Percentiles rank a stretch among this genome's conserved stretches.
These are phyloP conservation scores for Phytophthora brassicae DNA, from an alignment of 352 stramenopile species.

Conservation along the genomic window DNA sequence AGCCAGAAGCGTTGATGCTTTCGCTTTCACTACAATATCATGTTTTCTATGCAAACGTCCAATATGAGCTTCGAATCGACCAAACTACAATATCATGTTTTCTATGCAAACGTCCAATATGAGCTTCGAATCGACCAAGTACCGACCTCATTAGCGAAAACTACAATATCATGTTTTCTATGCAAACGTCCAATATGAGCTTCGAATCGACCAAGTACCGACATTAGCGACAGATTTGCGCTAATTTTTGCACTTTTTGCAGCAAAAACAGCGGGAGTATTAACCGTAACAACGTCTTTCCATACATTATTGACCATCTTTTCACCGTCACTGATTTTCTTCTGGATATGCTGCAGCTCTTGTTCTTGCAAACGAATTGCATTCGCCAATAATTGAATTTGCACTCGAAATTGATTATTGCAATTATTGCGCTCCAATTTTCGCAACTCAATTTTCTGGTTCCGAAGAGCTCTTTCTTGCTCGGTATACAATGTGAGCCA, in stretches of 20 bases:
- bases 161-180: conserved; percentile 54
- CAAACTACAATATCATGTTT: no score
- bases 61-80: no score
- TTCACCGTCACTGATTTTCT: conserved; percentile 53
- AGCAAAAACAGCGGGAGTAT: conserved; percentile 20
- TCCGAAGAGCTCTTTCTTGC: conserved; percentile 51
- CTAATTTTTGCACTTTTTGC: neutral
- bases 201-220: conserved; percentile 65
- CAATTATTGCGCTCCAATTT: conserved; percentile 55
- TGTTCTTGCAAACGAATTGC: conserved; percentile 60
- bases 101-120: no score
- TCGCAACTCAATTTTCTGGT: conserved; percentile 65
- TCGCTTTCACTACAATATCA: conserved; percentile 62
- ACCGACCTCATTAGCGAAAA: conserved; percentile 68
- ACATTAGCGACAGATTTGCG: conserved; percentile 26
- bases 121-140: no score
- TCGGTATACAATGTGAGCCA: conserved; percentile 41
- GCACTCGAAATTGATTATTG: conserved; percentile 54
- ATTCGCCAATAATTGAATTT: conserved; percentile 61
- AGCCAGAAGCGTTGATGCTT: conserved; percentile 49
- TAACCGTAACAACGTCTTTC: conserved; percentile 43
- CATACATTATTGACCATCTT: conserved; percentile 60
- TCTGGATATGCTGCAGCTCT: conserved; percentile 58
- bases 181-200: conserved; percentile 36
- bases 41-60: conserved; percentile 55